Base-by-base conservation (phyloP, 2,329 filamentous ascomycete genomes). In the Macrophomina tecta region DNA sequence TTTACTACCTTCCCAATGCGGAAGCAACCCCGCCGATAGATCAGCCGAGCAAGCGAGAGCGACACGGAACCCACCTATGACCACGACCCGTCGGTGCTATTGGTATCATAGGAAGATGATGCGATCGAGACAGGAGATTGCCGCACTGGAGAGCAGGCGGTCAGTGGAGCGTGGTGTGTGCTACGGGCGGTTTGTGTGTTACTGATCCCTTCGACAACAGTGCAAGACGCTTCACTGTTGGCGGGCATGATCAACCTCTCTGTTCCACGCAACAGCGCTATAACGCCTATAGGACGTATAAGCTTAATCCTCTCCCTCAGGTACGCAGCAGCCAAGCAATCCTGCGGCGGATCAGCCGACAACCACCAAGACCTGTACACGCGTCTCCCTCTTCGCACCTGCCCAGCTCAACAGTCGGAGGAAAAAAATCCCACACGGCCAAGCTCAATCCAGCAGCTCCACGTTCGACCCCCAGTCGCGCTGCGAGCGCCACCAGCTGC, bases 1-100 rank as follows among this genome's bases (percentile, higher is more conserved):
- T 28, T 61, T 61, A 61, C 56, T 40, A 61, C 56, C 56, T 61
- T 61, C 56, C 56, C 8, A 1, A 48, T 46, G 5, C 1, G 56
- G 56, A 14, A 48, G n/a, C 23, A 48, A n/a, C 28, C 18, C 56
- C 56, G 56, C 42, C 40, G 30, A 46, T 61, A 61, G 42, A 46
- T 18, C 56, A 46, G 30, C 28, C 14, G 16, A 23, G n/a, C 40
- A 36, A 46, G 56, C 28, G 38, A 36, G 6, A 45, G 14, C 23
- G 36, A 38, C 36, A 12, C 11, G 36, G 7, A 38, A 38, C 36
- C 36, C 36, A 38, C 36, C 36, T 38, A 38, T 38, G 36, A 38
- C 7, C 36, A 7, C 11, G 36, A 8, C 36, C 36, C 36, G 11
- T 7, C 36, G 36, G 36, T 38, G 7, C 36, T 38, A 38, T 12